Evolutionary conservation across 202 grass and related monocot species (phyloP).

Genomic region (Dendrocalamus latiflorus): DNA sequence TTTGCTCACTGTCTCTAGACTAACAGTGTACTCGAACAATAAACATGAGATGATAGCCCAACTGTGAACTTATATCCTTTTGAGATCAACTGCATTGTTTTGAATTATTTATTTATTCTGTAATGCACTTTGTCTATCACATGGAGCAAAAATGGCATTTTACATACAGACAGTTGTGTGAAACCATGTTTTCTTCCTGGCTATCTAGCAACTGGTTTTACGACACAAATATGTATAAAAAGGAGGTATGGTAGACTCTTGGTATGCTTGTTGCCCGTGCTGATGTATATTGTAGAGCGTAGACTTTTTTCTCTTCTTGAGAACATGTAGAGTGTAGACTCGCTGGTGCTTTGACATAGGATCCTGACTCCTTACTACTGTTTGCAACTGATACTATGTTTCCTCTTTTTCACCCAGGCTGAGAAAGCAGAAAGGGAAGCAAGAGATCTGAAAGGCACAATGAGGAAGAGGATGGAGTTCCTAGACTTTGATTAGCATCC

Average conservation of each 20-base stretch:
- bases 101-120: background rate
- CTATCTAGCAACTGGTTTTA: background rate
- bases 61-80: background rate
- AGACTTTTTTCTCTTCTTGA: background rate
- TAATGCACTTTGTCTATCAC: background rate
- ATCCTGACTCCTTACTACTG: background rate
- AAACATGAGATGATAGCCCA: background rate
- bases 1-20: background rate
- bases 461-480: conserved; percentile 99
- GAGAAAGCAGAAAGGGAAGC: conserved; percentile 93
- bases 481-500: conserved; percentile 72
- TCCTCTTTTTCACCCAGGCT: conserved; percentile 35
- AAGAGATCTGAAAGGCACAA: conserved; percentile 88
- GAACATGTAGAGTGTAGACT: background rate
- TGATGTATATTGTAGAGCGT: background rate
- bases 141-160: background rate
- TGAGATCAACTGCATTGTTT: background rate
- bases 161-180: background rate
- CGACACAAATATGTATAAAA: background rate
- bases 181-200: background rate
- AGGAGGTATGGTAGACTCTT: background rate
- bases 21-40: background rate
- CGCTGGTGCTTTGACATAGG: background rate
- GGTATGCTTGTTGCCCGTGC: background rate
- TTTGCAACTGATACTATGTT: background rate